phyloP scores from a whole-genome alignment of 108 stramenopile species.

The Skeletonema menzelii region DNA sequence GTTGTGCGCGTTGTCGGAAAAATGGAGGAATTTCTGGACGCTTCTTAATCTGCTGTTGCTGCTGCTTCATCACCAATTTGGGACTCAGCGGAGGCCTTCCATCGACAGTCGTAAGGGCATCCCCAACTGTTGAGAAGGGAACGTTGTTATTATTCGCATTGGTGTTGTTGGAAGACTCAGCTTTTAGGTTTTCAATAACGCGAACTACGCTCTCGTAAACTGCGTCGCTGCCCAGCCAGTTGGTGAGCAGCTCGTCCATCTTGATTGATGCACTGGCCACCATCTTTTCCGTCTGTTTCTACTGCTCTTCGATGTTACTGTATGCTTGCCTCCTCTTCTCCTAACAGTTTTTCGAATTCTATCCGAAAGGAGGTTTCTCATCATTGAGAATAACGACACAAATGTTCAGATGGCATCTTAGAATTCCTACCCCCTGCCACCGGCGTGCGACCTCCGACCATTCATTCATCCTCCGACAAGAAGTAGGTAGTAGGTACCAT shows the following conservation, averaged over 20 bases:
- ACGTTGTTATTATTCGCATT: slow-evolving; percentile 8
- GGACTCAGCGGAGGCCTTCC: slow-evolving; percentile 45
- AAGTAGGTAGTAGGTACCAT: too few relatives aligned
- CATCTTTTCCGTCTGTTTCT: slow-evolving; percentile 28
- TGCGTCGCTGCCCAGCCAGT: slow-evolving; percentile 73
- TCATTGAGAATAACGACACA: too few relatives aligned
- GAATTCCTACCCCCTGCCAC: too few relatives aligned
- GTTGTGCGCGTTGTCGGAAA: background rate
- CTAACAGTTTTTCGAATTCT: too few relatives aligned
- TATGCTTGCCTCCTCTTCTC: background rate
- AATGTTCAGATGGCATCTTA: too few relatives aligned
- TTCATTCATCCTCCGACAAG: too few relatives aligned
- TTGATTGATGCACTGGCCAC: slow-evolving; percentile 65
- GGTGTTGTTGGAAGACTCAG: slow-evolving; percentile 15
- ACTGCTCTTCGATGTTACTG: background rate
- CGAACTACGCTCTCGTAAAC: slow-evolving; percentile 73
- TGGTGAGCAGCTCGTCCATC: slow-evolving; percentile 84
- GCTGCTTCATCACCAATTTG: slow-evolving; percentile 44
- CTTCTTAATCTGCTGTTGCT: slow-evolving; percentile 1
- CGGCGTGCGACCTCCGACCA: too few relatives aligned
- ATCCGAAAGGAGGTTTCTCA: too few relatives aligned
- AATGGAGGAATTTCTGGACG: slow-evolving; percentile 38
- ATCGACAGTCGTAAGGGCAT: slow-evolving; percentile 17
- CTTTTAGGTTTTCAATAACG: slow-evolving; percentile 66
- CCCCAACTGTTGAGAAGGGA: background rate